Conservation (phyloP, 2,329 filamentous ascomycete genomes). For the Scorias spongiosa region DNA sequence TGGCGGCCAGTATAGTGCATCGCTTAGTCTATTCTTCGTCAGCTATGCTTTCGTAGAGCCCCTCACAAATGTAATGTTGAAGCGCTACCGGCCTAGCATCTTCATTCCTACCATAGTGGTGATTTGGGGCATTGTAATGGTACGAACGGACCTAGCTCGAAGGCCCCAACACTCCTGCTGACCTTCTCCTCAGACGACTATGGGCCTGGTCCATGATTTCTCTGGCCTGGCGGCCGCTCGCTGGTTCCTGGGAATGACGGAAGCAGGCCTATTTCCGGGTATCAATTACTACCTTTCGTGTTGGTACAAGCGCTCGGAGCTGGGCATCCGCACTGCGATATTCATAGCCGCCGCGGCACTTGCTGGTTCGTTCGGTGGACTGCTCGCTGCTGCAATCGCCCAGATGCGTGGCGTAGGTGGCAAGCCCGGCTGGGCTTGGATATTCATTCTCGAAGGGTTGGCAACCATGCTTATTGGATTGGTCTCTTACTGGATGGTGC, state of each 20-base stretch:
- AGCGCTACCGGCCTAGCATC: slow-evolving; percentile 55
- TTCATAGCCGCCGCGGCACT: slow-evolving; percentile 75
- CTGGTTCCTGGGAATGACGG: slow-evolving; percentile 18
- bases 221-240: slow-evolving; percentile 14
- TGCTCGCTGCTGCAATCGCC: slow-evolving; percentile 56
- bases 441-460: slow-evolving; percentile 41
- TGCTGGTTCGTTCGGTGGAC: slow-evolving; percentile 62
- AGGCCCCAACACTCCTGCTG: background rate
- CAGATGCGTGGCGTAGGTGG: slow-evolving; percentile 51
- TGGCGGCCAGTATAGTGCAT: slow-evolving; percentile 53
- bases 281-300: slow-evolving; percentile 70
- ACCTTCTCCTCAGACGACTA: background rate
- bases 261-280: slow-evolving; percentile 42
- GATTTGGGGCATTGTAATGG: slow-evolving; percentile 39
- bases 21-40: slow-evolving; percentile 74
- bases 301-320: slow-evolving; percentile 69
- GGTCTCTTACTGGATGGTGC: slow-evolving; percentile 60
- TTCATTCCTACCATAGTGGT: slow-evolving; percentile 67
- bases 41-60: slow-evolving; percentile 71
- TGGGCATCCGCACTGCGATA: slow-evolving; percentile 64
- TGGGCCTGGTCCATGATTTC: slow-evolving; percentile 11
- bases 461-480: slow-evolving; percentile 54
- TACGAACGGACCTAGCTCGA: background rate
- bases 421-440: slow-evolving; percentile 20
- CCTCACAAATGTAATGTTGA: slow-evolving; percentile 65